Conservation (phyloP, 805 yeast genomes). For the Nakazawaea molendinolei region DNA sequence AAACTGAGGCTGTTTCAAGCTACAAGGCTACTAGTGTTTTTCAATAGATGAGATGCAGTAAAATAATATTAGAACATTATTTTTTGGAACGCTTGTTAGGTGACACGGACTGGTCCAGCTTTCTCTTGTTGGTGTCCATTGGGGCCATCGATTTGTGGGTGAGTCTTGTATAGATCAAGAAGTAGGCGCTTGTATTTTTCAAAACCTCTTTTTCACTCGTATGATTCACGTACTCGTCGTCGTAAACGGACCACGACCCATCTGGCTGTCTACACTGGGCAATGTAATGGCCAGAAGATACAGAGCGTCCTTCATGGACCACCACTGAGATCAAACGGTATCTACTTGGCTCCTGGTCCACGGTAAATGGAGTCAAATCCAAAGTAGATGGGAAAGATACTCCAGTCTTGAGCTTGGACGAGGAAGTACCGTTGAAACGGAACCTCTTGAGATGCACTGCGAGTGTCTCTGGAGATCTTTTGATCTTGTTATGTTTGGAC, state of each 20-base stretch:
- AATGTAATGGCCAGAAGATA: slow-evolving; percentile 88
- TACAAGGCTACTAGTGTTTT: neutral
- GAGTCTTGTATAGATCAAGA: slow-evolving; percentile 73
- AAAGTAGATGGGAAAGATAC: slow-evolving; percentile 74
- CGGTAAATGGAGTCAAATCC: slow-evolving; percentile 62
- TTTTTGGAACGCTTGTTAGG: slow-evolving; percentile 1
- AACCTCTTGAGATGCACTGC: slow-evolving; percentile 86
- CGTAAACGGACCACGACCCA: slow-evolving; percentile 89
- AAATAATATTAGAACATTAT: neutral
- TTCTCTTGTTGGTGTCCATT: too few species aligned
- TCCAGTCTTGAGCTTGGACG: slow-evolving; percentile 82
- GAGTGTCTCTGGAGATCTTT: slow-evolving; percentile 82
- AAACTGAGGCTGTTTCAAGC: too few species aligned
- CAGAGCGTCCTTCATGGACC: slow-evolving; percentile 91
- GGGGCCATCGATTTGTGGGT: slow-evolving; percentile 50
- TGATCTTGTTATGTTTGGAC: slow-evolving; percentile 63
- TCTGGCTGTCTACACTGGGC: slow-evolving; percentile 90
- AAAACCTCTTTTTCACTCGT: slow-evolving; percentile 69
- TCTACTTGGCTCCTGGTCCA: slow-evolving; percentile 37
- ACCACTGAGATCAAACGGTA: slow-evolving; percentile 80
- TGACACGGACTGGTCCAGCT: too few species aligned
- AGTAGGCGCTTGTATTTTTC: slow-evolving; percentile 85
- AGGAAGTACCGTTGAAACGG: slow-evolving; percentile 70
- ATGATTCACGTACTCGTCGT: slow-evolving; percentile 80
- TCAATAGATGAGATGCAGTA: neutral